A percentile compares a stretch with the other conserved stretches of the same genome.
Evolutionary conservation across 2,329 filamentous ascomycete species (phyloP).

Genomic region (Sporothrix luriei): DNA sequence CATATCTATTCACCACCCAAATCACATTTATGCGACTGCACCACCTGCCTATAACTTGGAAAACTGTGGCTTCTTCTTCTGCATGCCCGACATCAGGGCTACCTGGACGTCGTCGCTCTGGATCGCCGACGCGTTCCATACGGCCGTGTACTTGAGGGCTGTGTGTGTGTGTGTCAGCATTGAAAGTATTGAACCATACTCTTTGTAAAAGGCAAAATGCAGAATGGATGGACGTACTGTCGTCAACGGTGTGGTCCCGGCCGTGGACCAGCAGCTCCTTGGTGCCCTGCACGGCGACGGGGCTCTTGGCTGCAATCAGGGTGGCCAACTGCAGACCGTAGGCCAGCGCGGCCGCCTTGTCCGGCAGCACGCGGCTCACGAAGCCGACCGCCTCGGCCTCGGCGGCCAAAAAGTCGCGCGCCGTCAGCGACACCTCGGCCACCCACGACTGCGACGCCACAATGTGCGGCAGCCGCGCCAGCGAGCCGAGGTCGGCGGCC

Average conservation of each 20-base stretch:
- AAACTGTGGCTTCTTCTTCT: conserved; percentile 79
- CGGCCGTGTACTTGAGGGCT: conserved; percentile 77
- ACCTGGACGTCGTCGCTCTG: conserved; percentile 76
- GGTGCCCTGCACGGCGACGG: conserved; percentile 82
- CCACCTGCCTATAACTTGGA: conserved; percentile 68
- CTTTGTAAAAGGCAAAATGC: background rate
- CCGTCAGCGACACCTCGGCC: conserved; percentile 75
- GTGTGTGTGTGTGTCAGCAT: conserved; percentile 5
- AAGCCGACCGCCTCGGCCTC: conserved; percentile 73
- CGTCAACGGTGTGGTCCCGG: conserved; percentile 73
- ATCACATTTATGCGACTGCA: background rate
- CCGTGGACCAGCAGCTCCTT: conserved; percentile 85
- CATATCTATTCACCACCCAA: background rate
- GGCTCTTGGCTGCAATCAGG: conserved; percentile 76
- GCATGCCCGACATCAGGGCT: conserved; percentile 73
- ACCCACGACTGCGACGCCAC: conserved; percentile 74
- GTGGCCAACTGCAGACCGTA: conserved; percentile 65
- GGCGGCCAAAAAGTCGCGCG: conserved; percentile 66
- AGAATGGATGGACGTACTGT: conserved; percentile 66
- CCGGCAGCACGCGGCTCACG: conserved; percentile 65
- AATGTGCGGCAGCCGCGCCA: conserved; percentile 71
- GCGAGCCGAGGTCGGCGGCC: conserved; percentile 76
- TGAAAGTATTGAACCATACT: background rate
- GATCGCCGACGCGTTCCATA: conserved; percentile 84
- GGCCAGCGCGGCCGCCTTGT: conserved; percentile 64